Evolutionary conservation across 169 alveolate species (phyloP), one percentile per base, ranked within the genome.

Genomic region (Eimeria falciformis): DNA sequence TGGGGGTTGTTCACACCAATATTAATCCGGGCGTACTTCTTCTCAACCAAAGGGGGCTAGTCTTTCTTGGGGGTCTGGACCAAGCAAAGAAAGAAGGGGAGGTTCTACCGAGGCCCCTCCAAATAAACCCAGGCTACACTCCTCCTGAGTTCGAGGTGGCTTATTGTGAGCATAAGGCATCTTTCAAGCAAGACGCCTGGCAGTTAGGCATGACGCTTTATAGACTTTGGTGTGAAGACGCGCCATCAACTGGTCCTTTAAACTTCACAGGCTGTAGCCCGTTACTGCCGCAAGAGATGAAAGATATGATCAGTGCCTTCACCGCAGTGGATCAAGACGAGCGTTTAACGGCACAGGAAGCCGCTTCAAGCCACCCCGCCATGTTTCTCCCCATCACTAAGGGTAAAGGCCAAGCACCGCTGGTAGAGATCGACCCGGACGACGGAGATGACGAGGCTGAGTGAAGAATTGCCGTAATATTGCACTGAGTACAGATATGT

Each of bases 151-250:
- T 81, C 23, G 29, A 50, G 3, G 27, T 56, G 5, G 73, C 71
- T 0, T 77, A 47, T 18, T 23, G 25, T 58, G 2, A 5, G 75
- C 25, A 7, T 2, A 33, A 29, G 17, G 89, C 89, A 18, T 43
- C 14, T 11, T 56, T 75, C 6, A 53, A 71, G 17, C 55, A 53
- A 21, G 89, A 81, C 14, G 45, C 89, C 0, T 81, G 89, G 89
- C 89, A 81, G 37, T 75, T 81, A 56, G 89, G 89, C 2, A 81
- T 81, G 89, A 81, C 89, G n/a, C 77, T 81, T 7, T 81, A 50
- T 56, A 81, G 75, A 50, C 55, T 81, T 53, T 81, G 89, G 89
- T 81, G 89, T 37, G 18, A 43, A 7, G n/a, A 27, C 43, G 56
- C 43, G 5, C 56, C 62, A 12, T 55, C 89, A 5, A 5, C 58